phyloP scores from a whole-genome alignment of 106 monocot genomes.

The Allium fistulosum region DNA sequence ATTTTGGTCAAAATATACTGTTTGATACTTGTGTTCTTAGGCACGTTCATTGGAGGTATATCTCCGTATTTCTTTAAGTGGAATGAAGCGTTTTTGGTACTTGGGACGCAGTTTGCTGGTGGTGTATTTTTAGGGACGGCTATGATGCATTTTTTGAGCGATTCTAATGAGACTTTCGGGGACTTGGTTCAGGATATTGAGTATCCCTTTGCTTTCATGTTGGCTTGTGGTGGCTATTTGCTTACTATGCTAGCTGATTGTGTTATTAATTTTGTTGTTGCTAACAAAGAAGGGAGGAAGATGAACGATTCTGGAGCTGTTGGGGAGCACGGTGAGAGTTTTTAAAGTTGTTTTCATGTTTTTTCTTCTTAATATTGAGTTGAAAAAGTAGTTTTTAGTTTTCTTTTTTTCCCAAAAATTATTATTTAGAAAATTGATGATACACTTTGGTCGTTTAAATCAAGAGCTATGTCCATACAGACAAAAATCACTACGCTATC shows the following conservation, averaged over 20 bases:
- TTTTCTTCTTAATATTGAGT: not conserved
- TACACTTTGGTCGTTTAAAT: too few species aligned
- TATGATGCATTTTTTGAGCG: conserved; percentile 79
- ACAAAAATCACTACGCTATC: not conserved
- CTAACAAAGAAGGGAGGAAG: not conserved
- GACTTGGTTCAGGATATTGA: conserved; percentile 28
- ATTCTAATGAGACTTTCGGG: conserved; percentile 60
- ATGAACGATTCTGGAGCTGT: conserved; percentile 3
- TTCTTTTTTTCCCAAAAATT: too few species aligned
- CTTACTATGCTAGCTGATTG: conserved; percentile 72
- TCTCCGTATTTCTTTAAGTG: conserved; percentile 79
- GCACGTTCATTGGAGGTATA: conserved; percentile 57
- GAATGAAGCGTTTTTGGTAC: conserved; percentile 61
- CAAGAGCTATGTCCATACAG: too few species aligned
- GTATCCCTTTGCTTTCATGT: conserved; percentile 83
- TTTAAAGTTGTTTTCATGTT: not conserved
- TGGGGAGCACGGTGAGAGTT: not conserved
- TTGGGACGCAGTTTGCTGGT: conserved; percentile 91
- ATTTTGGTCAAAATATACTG: conserved; percentile 65
- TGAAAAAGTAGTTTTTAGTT: too few species aligned
- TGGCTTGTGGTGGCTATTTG: conserved; percentile 54
- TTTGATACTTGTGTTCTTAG: conserved; percentile 48
- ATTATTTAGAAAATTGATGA: too few species aligned
- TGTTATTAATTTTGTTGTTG: conserved; percentile 23
- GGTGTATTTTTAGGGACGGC: conserved; percentile 93